Base-by-base conservation (phyloP, 192 early-diverging fungal species). In the Coemansia sp. region DNA sequence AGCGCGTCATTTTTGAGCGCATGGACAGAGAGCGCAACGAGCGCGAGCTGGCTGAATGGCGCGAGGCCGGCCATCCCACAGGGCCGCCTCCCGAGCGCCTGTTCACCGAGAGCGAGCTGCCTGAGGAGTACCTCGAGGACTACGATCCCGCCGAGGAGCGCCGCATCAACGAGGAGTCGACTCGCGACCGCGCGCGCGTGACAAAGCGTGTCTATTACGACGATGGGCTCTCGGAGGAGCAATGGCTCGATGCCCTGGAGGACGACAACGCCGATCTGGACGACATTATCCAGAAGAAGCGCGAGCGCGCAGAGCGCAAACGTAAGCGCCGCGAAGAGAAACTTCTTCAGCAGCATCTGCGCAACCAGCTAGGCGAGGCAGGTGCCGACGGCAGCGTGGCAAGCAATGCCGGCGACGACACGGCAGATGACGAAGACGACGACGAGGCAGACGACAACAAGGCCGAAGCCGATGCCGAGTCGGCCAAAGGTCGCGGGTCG, bases 191-290 rank as follows among this genome's bases (percentile, higher is more conserved):
- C 47, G 86, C 89, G 54, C 82, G 97, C 55, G 85, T 74, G 16
- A 85, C 89, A 32, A 86, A 83, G 34, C 85, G 87, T 48, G 87
- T 94, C 47, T 84, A 83, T 11, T 97, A 98, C 71, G 92, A 93
- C 64, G 94, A 99, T 65, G 94, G 89, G 6, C 80, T 98, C 65
- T 93, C 90, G 1, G 95, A 99, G 60, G 93, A 97, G 45, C 91
- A 99, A 69, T 99, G 86, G 85, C 67, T 96, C n/a, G 79, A 88
- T 46, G 86, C 87, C 18, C 74, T 88, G 25, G 85, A 91, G 68
- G 80, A 90, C 57, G 89, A 88, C 54, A 65, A 81, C 23, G 74
- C 75, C 58, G 86, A 86, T 30, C 69, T 90, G 19, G 79, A 86
- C 23, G 87, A 87, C 25, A 58, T 86, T 20, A 85, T 83, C 36